Conservation (phyloP, 805 yeast species). For the Wickerhamomyces alni region DNA sequence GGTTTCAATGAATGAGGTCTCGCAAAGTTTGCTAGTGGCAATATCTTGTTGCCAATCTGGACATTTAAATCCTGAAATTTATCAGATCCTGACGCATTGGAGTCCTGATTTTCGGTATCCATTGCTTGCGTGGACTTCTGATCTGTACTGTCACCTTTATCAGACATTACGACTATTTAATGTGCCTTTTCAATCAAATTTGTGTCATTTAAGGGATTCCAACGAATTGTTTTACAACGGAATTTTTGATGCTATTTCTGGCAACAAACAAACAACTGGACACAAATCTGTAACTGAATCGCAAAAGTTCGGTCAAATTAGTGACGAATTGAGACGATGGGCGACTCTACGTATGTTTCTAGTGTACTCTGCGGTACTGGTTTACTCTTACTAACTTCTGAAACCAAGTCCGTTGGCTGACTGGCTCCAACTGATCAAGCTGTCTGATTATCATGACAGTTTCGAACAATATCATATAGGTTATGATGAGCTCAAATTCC, state of each 20-base stretch:
- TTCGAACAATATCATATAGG: conserved; percentile 14
- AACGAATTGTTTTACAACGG: too few relatives aligned
- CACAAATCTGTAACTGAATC: not conserved
- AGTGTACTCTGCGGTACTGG: too few relatives aligned
- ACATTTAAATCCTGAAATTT: conserved; percentile 1
- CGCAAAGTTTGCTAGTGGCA: conserved; percentile 2
- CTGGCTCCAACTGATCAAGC: conserved; percentile 3
- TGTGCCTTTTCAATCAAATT: too few relatives aligned
- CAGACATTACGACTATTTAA: too few relatives aligned
- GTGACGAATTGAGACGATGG: not conserved
- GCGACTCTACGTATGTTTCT: not conserved
- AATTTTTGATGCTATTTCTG: too few relatives aligned
- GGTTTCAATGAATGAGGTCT: conserved; percentile 7
- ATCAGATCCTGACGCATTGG: not conserved
- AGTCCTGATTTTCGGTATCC: too few relatives aligned
- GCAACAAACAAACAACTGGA: not conserved
- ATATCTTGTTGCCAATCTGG: conserved; percentile 5
- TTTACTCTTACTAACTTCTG: too few relatives aligned
- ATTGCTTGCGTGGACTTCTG: too few relatives aligned
- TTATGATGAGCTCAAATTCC: conserved; percentile 21
- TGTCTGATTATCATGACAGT: conserved; percentile 1
- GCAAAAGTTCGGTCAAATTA: too few relatives aligned
- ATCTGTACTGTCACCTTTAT: too few relatives aligned
- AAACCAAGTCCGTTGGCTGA: not conserved
- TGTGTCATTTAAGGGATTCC: too few relatives aligned